Conservation (phyloP, 768 basidiomycete species). For the Tulasnella calospora region DNA sequence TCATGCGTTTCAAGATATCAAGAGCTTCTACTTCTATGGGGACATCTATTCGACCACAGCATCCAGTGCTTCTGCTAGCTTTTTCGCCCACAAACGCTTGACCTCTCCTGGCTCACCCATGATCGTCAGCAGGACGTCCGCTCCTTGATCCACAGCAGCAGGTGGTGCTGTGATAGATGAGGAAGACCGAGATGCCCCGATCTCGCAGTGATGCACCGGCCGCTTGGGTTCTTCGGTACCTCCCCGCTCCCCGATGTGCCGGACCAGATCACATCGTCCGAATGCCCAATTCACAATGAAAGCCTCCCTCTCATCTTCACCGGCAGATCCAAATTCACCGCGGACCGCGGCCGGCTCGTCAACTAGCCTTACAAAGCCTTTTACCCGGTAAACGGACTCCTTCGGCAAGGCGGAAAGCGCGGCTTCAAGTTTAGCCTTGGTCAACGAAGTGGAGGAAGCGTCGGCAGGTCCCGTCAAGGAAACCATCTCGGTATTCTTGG, state of each 20-base stretch:
- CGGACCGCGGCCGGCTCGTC: neutral
- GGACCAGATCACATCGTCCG: slow-evolving; percentile 68
- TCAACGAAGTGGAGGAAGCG: slow-evolving; percentile 31
- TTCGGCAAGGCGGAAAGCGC: slow-evolving; percentile 56
- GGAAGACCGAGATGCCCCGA: slow-evolving; percentile 21
- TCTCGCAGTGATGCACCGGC: neutral
- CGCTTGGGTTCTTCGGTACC: slow-evolving; percentile 2
- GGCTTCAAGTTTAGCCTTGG: slow-evolving; percentile 40
- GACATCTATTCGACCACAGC: neutral
- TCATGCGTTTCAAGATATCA: neutral
- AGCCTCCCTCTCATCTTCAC: slow-evolving; percentile 29
- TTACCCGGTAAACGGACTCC: slow-evolving; percentile 74
- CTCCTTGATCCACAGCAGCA: slow-evolving; percentile 33
- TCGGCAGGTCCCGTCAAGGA: slow-evolving; percentile 3
- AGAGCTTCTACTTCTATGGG: neutral
- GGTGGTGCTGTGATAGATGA: slow-evolving; percentile 27
- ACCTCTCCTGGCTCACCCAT: slow-evolving; percentile 91
- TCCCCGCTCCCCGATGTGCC: slow-evolving; percentile 28
- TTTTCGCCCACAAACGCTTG: slow-evolving; percentile 46
- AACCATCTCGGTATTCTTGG: neutral
- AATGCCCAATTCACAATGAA: slow-evolving; percentile 91
- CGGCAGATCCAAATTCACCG: neutral
- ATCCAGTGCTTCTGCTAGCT: slow-evolving; percentile 37
- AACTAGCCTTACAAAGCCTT: slow-evolving; percentile 69
- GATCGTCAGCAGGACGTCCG: slow-evolving; percentile 61